Evolutionary conservation across 371 early-diverging fungal genomes (phyloP), one percentile per base, ranked within the genome.

Genomic region (Parasitella parasitica): DNA sequence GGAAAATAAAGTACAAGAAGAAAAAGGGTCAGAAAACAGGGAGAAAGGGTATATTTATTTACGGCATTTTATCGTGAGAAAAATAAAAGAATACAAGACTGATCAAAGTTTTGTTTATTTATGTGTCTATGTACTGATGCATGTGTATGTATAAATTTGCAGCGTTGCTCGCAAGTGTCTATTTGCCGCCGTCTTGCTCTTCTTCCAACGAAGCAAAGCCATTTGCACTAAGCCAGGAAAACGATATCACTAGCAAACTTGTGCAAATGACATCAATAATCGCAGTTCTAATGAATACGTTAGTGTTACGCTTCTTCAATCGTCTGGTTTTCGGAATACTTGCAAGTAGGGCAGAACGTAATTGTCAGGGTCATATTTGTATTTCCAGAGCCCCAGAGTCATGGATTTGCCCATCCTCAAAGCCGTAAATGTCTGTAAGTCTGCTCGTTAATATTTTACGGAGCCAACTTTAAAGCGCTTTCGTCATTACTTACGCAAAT

Each of bases 331-430:
- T n/a, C n/a, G n/a, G n/a, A n/a, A 26, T 15, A 71, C 79, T 80
- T 83, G 83, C 82, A 94, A 65, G 34, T 89, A 84, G 16, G 94
- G 93, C 61, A 93, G 74, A n/a, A 89, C 89, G 66, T 90, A 92
- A 67, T 92, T 90, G 55, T 94, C 93, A 9, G 93, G 93, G 57
- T 94, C 93, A 53, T 90, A 87, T 18, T 86, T 84, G 35, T 76
- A 73, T 34, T 76, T 66, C 94, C 94, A 94, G 38, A 89, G 80
- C 11, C 66, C 34, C 8, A 71, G 49, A 4, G 88, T 84, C 74
- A 86, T 84, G 43, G 66, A 76, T 65, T 82, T 82, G 12, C 86
- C 87, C 69, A 91, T 72, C 48, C 70, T 77, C 15, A 82, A 56
- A 9, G 79, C 79, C 38, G 71, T 16, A 53, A 56, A 74, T 5